A percentile compares a stretch with the other conserved stretches of the same genome.
Conservation (phyloP, 371 early-diverging fungal genomes). For the Saksenaea vasiformis region DNA sequence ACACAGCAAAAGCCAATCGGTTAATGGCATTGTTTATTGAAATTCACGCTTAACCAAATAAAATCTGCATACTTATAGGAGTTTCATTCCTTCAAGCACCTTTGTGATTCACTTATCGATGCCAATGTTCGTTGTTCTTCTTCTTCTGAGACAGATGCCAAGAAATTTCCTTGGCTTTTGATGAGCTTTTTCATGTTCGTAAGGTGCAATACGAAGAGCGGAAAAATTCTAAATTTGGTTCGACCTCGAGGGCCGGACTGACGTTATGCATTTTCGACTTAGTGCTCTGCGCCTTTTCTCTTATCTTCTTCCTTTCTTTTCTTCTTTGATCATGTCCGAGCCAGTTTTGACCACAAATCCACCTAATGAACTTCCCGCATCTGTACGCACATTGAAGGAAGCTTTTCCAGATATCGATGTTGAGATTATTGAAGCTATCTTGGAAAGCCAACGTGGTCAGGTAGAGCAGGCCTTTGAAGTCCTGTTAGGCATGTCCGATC, state of each 20-base stretch:
- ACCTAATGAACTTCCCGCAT: slow-evolving; percentile 5
- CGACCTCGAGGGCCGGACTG: background rate
- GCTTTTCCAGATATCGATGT: slow-evolving; percentile 50
- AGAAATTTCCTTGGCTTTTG: background rate
- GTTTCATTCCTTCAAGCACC: no score
- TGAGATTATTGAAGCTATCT: slow-evolving; percentile 48
- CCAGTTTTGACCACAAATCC: background rate
- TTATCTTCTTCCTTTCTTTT: background rate
- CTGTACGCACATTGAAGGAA: slow-evolving; percentile 41
- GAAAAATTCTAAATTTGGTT: background rate
- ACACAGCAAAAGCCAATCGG: slow-evolving; percentile 88
- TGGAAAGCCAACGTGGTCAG: slow-evolving; percentile 35
- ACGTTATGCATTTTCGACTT: background rate
- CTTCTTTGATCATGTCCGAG: background rate
- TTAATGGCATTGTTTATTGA: slow-evolving; percentile 18
- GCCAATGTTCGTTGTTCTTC: background rate
- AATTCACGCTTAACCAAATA: no score
- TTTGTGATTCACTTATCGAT: no score
- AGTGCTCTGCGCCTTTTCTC: background rate
- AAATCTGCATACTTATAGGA: no score
- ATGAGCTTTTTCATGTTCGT: background rate
- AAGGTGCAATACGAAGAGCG: background rate
- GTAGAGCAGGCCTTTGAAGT: slow-evolving; percentile 44
- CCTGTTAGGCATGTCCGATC: slow-evolving; percentile 48
- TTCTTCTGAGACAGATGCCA: background rate